Evolutionary conservation across 257 asterid genomes (phyloP).

Genomic region (Forsythia viridissima): DNA sequence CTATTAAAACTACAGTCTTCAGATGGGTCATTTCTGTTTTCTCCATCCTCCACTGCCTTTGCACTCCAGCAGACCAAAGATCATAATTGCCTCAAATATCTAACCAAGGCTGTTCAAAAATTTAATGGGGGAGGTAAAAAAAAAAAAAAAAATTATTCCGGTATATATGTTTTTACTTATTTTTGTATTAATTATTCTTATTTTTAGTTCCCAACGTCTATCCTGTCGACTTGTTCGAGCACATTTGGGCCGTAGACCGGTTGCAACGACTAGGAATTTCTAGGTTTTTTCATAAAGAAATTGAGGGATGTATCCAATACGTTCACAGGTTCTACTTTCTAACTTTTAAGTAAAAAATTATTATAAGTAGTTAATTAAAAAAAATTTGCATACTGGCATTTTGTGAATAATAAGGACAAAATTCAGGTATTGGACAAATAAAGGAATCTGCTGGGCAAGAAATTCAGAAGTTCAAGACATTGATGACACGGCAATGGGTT

Average conservation of each 20-base stretch:
- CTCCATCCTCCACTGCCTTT: constrained; percentile 91
- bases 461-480: constrained; percentile 68
- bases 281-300: constrained; percentile 58
- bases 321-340: constrained; percentile 46
- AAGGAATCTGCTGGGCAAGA: constrained; percentile 94
- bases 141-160: too few relatives aligned
- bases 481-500: constrained; percentile 98
- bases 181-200: background rate
- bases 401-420: background rate
- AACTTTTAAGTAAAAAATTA: background rate
- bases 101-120: constrained; percentile 43
- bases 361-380: too few relatives aligned
- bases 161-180: background rate
- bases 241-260: constrained; percentile 78
- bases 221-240: constrained; percentile 96
- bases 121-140: constrained; percentile 61
- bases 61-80: constrained; percentile 82
- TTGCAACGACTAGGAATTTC: constrained; percentile 78
- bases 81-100: constrained; percentile 59
- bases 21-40: constrained; percentile 89
- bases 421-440: constrained; percentile 67
- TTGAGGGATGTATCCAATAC: constrained; percentile 62
- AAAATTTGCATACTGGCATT: background rate
- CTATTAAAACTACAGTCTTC: constrained; percentile 54
- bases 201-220: constrained; percentile 75